Base-by-base conservation (phyloP, 1,284 basidiomycete species). In the Ganoderma sinense region DNA sequence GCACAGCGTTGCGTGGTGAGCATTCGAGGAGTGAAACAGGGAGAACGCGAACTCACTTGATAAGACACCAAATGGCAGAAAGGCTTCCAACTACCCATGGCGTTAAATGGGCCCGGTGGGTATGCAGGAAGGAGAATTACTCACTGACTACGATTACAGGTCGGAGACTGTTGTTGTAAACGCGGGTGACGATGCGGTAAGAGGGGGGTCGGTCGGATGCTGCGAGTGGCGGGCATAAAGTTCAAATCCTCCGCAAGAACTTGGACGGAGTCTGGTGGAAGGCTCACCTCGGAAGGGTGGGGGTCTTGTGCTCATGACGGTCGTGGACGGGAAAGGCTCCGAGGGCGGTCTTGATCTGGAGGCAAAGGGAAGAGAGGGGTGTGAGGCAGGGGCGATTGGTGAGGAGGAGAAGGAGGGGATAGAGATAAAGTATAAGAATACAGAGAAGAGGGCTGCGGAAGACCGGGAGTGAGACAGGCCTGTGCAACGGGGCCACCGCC, bases 61-160 rank as follows among this genome's bases (percentile, higher is more conserved):
- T 82, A 20, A 93, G 79, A 53, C 86, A 77, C 88, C 90, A 93
- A 36, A 92, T 71, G 20, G 84, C 87, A 40, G 81, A 82, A 23
- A 91, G 58, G 62, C 86, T 75, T 14, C 83, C 81, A 65, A 84
- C 89, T 90, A 41, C 1, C 11, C 39, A 13, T 7, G 4, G 16
- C 41, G 41, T 0, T 26, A 48, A 31, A 14, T 53, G 65, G 33
- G 39, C 11, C n/a, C 62, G 60, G 14, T 39, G 31, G n/a, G 39
- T 18, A n/a, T 48, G 40, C 23, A 14, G 11, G 20, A 13, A 31
- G 14, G 18, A 23, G 7, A 20, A n/a, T 2, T 55, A 84, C 91
- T 75, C 69, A 92, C 91, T 81, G 65, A 80, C 73, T 31, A 90
- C 65, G 23, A 93, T 85, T 26, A 89, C 75, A 4, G 91, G 89